Evolutionary conservation across 768 basidiomycete species (phyloP).

Genomic region (Coprinopsis marcescibilis): DNA sequence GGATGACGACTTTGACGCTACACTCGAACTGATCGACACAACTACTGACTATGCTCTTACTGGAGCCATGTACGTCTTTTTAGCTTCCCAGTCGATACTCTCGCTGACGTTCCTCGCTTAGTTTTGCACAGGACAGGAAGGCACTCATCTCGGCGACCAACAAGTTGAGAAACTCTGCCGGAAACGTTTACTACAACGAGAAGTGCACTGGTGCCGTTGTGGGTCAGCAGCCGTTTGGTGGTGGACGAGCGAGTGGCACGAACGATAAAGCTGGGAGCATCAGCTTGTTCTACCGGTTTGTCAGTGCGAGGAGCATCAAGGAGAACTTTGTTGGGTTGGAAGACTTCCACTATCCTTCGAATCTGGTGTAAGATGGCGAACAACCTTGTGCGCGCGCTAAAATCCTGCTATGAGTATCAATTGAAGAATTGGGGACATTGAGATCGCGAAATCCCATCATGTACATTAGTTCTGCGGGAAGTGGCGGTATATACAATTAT

Average conservation of each 20-base stretch:
- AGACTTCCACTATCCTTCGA: constrained; percentile 82
- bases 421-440: too few species aligned
- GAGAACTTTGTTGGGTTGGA: constrained; percentile 89
- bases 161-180: constrained; percentile 83
- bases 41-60: constrained; percentile 90
- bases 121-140: constrained; percentile 78
- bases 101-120: constrained; percentile 24
- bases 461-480: too few species aligned
- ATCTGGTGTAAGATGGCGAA: constrained; percentile 56
- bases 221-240: constrained; percentile 97
- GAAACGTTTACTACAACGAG: constrained; percentile 97
- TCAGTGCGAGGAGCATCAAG: constrained; percentile 90
- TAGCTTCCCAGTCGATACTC: neutral
- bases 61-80: constrained; percentile 74
- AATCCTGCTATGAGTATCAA: too few species aligned
- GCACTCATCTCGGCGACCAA: constrained; percentile 78
- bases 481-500: too few species aligned
- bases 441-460: too few species aligned
- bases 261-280: constrained; percentile 96
- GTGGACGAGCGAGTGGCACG: constrained; percentile 87
- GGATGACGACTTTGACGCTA: constrained; percentile 82
- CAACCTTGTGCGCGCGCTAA: too few species aligned
- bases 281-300: constrained; percentile 65
- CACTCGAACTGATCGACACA: constrained; percentile 77
- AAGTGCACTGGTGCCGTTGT: constrained; percentile 98